These are phyloP conservation scores for Dissophora globulifera DNA, from an alignment of 192 early-diverging fungal genomes.

Conservation along the genomic window DNA sequence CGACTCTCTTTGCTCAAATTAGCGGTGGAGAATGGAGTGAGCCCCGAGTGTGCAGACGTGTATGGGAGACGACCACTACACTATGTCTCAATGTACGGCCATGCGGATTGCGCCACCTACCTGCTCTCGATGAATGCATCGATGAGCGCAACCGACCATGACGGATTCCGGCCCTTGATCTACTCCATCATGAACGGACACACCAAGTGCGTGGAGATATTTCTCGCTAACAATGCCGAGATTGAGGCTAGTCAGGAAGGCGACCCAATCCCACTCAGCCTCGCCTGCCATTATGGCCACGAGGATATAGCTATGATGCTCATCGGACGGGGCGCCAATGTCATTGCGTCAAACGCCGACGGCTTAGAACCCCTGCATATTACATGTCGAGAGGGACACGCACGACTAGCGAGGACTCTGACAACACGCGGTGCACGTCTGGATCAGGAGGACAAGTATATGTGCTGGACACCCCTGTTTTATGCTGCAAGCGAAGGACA, in stretches of 20 bases:
- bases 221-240: slow-evolving; percentile 73
- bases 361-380: slow-evolving; percentile 92
- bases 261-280: slow-evolving; percentile 79
- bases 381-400: slow-evolving; percentile 85
- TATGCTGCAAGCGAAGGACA: slow-evolving; percentile 94
- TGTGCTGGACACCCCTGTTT: slow-evolving; percentile 97
- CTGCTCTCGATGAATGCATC: slow-evolving; percentile 64
- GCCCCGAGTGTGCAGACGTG: slow-evolving; percentile 79
- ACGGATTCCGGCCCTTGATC: slow-evolving; percentile 88
- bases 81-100: slow-evolving; percentile 94
- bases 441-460: slow-evolving; percentile 89
- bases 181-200: slow-evolving; percentile 90
- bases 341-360: slow-evolving; percentile 74
- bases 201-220: slow-evolving; percentile 74
- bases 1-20: slow-evolving; percentile 74
- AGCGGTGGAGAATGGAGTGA: slow-evolving; percentile 61
- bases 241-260: slow-evolving; percentile 70
- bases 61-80: slow-evolving; percentile 92
- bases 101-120: slow-evolving; percentile 72
- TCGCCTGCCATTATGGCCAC: slow-evolving; percentile 94
- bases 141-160: slow-evolving; percentile 79
- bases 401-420: slow-evolving; percentile 75
- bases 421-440: slow-evolving; percentile 78
- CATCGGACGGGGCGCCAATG: slow-evolving; percentile 78
- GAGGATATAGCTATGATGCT: slow-evolving; percentile 86